Percentiles rank a stretch among this genome's conserved stretches.
phyloP scores from a whole-genome alignment of 257 asterid genomes.

The Capsicum pubescens region DNA sequence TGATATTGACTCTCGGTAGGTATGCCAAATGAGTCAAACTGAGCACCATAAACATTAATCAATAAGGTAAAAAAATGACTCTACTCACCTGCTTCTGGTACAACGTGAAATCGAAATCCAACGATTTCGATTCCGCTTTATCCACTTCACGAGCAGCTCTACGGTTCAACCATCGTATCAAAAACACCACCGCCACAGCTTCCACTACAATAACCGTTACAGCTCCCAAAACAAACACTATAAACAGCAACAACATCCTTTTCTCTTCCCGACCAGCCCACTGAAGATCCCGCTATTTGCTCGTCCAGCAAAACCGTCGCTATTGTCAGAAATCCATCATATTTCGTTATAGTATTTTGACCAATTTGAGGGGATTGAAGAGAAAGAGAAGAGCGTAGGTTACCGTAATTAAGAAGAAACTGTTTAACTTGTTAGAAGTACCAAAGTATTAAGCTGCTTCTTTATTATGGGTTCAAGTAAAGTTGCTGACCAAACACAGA shows the following conservation, averaged over 20 bases:
- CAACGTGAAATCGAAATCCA: conserved; percentile 52
- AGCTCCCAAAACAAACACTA: conserved; percentile 72
- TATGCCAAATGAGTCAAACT: neutral
- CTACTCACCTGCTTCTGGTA: conserved; percentile 61
- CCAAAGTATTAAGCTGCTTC: neutral
- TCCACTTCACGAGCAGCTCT: conserved; percentile 46
- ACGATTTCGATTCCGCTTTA: conserved; percentile 36
- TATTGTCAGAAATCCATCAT: neutral
- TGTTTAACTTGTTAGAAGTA: neutral
- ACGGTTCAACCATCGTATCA: conserved; percentile 60
- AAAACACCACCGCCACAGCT: conserved; percentile 54
- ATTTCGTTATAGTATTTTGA: neutral
- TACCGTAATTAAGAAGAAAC: neutral
- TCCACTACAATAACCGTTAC: conserved; percentile 60
- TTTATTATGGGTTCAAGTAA: neutral
- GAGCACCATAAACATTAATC: neutral
- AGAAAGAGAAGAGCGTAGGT: neutral
- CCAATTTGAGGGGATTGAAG: neutral
- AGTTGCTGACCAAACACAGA: neutral
- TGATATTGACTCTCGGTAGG: neutral
- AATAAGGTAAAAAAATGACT: neutral
- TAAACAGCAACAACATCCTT: conserved; percentile 11
- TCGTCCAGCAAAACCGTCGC: too few species aligned
- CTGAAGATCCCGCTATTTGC: too few species aligned
- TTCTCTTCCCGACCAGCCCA: neutral